A percentile compares a stretch with the other conserved stretches of the same genome.
These are phyloP conservation scores for Aspergillus terreus DNA, from an alignment of 2,329 filamentous ascomycete species.

Conservation along the genomic window DNA sequence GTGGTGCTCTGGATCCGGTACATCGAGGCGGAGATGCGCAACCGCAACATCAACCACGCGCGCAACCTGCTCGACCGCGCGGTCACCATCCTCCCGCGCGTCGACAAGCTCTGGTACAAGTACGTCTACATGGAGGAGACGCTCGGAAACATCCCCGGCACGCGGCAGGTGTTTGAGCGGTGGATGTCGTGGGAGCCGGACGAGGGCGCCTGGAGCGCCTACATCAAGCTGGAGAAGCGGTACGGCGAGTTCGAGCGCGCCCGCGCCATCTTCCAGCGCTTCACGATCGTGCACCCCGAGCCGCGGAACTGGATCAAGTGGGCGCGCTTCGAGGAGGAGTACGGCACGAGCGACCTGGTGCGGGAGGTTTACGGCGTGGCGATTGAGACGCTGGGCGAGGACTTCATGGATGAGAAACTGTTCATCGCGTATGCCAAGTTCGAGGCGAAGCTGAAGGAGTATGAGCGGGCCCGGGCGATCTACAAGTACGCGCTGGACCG, in stretches of 20 bases:
- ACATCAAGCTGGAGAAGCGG: slow-evolving; percentile 95
- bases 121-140: slow-evolving; percentile 99
- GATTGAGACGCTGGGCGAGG: slow-evolving; percentile 84
- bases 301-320: slow-evolving; percentile 98
- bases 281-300: slow-evolving; percentile 89
- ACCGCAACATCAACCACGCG: slow-evolving; percentile 92
- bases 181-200: slow-evolving; percentile 99
- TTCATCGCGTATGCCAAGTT: slow-evolving; percentile 96
- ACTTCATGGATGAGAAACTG: slow-evolving; percentile 92
- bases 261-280: slow-evolving; percentile 83
- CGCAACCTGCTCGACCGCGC: slow-evolving; percentile 90
- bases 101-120: slow-evolving; percentile 99
- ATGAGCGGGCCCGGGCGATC: slow-evolving; percentile 87
- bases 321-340: slow-evolving; percentile 95
- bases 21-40: slow-evolving; percentile 95
- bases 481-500: slow-evolving; percentile 96
- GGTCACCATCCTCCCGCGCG: slow-evolving; percentile 82
- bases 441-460: slow-evolving; percentile 91
- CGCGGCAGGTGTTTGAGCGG: slow-evolving; percentile 88
- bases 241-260: slow-evolving; percentile 90
- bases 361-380: slow-evolving; percentile 86
- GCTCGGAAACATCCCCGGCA: slow-evolving; percentile 87
- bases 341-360: slow-evolving; percentile 85
- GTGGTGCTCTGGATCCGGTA: slow-evolving; percentile 89
- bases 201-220: slow-evolving; percentile 90